These are phyloP conservation scores for Cytospora leucostoma DNA, from an alignment of 2,329 filamentous ascomycete genomes.

Conservation along the genomic window DNA sequence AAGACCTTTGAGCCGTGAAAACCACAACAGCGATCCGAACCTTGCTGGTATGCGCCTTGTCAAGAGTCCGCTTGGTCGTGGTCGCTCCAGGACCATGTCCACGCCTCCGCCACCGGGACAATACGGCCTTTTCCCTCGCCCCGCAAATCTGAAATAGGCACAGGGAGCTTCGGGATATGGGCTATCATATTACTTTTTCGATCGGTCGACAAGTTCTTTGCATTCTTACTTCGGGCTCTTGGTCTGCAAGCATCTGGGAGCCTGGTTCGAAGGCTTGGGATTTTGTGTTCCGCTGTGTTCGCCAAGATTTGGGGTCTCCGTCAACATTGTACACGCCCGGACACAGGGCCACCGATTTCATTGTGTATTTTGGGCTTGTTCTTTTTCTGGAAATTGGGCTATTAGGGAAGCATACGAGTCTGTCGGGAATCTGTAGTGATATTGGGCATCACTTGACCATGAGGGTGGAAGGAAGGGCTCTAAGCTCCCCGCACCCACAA, in stretches of 20 bases:
- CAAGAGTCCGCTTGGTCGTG: slow-evolving; percentile 37
- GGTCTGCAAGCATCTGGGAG: slow-evolving; percentile 1
- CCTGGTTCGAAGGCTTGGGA: not conserved
- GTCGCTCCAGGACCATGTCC: slow-evolving; percentile 49
- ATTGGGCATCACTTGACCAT: slow-evolving; percentile 7
- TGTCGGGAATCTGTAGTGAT: not conserved
- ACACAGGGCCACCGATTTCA: not conserved
- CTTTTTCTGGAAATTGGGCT: not conserved
- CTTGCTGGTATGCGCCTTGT: slow-evolving; percentile 30
- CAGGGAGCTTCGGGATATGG: not conserved
- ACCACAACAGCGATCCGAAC: slow-evolving; percentile 36
- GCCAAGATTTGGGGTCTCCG: too few species aligned
- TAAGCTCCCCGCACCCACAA: slow-evolving; percentile 4
- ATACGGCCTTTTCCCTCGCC: slow-evolving; percentile 47
- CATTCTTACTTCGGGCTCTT: not conserved
- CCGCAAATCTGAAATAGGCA: slow-evolving; percentile 22
- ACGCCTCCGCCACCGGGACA: slow-evolving; percentile 49
- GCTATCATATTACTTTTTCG: not conserved
- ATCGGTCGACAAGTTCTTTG: not conserved
- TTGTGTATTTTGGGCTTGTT: not conserved
- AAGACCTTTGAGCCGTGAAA: slow-evolving; percentile 29
- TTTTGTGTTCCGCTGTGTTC: too few species aligned
- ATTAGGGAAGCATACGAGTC: too few species aligned
- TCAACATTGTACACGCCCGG: too few species aligned
- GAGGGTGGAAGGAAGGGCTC: slow-evolving; percentile 11